A percentile compares a stretch with the other conserved stretches of the same genome.
Conservation (phyloP, 805 yeast genomes). For the Torulaspora microellipsoides region DNA sequence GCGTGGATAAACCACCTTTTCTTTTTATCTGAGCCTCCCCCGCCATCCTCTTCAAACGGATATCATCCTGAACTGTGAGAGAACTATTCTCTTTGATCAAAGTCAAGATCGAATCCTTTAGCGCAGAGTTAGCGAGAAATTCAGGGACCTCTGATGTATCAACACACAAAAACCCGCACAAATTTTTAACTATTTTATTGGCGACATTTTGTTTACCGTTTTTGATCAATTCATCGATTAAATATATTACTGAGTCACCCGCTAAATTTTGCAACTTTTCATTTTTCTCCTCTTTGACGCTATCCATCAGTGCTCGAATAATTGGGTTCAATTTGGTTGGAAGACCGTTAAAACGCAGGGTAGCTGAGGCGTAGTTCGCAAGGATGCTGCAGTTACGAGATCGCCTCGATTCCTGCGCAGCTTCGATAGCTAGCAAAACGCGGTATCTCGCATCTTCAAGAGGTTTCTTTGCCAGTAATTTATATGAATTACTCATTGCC, state of each 20-base stretch:
- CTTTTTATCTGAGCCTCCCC: slow-evolving; percentile 76
- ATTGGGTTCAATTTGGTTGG: slow-evolving; percentile 87
- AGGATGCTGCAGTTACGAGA: slow-evolving; percentile 56
- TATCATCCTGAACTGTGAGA: slow-evolving; percentile 56
- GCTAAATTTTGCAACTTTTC: slow-evolving; percentile 63
- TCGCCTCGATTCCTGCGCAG: slow-evolving; percentile 51
- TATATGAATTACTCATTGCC: slow-evolving; percentile 59
- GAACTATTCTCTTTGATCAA: slow-evolving; percentile 72
- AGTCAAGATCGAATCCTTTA: slow-evolving; percentile 59
- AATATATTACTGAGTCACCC: slow-evolving; percentile 60
- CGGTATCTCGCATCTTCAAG: slow-evolving; percentile 75
- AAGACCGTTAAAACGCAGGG: slow-evolving; percentile 54
- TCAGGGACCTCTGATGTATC: slow-evolving; percentile 96
- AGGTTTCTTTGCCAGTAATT: slow-evolving; percentile 65
- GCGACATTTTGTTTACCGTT: slow-evolving; percentile 67
- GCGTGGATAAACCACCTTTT: slow-evolving; percentile 72
- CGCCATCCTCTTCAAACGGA: slow-evolving; percentile 57
- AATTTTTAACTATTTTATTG: slow-evolving; percentile 82
- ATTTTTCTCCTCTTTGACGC: slow-evolving; percentile 72
- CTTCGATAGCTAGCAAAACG: slow-evolving; percentile 59
- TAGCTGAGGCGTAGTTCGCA: slow-evolving; percentile 74
- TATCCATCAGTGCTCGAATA: slow-evolving; percentile 87
- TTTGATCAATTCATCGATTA: slow-evolving; percentile 55
- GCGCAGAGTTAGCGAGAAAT: slow-evolving; percentile 58
- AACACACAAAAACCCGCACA: slow-evolving; percentile 90